Evolutionary conservation across 2,329 filamentous ascomycete species (phyloP), one percentile per base, ranked within the genome.

Genomic region (Onygenales sp.): DNA sequence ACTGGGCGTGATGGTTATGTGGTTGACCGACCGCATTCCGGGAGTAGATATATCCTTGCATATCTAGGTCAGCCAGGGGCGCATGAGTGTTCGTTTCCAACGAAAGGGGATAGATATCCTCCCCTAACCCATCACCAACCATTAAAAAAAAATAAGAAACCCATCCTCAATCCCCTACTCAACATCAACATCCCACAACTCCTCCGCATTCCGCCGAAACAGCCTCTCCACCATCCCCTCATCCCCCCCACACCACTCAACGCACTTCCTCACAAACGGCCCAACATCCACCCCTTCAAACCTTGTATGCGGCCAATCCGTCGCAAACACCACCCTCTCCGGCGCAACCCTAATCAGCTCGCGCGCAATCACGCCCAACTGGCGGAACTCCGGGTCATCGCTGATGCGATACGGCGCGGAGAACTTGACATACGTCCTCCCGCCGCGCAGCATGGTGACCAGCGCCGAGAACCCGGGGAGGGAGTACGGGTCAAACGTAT

Each of bases 241-340:
- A 4, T 77, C 69, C 1, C 70, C 67, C 1, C 68, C 72, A 58
- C 78, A 81, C 73, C 79, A 78, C 11, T 75, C 68, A 52, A 84
- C 62, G 48, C 80, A 77, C 51, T 66, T 70, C 54, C 80, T 72
- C 32, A 81, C 72, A 62, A 79, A 84, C 0, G 76, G 76, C 46
- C 63, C 69, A 21, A 83, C 78, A 59, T 84, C 76, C 2, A 82
- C 58, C 2, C 75, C 76, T 21, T 82, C 77, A 55, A 79, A 84
- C 10, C 81, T 70, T 2, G 82, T 85, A 63, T 84, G 81, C 17
- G 82, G 82, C 82, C 81, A 84, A 59, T 84, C 81, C 0, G 79
- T 81, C 1, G 79, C 80, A 63, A 81, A 84, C 0, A 84, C 74
- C 8, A 81, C 68, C 13, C 74, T 68, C 21, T 72, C 64, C 2